phyloP scores from a whole-genome alignment of 805 yeast species.

The Starmerella floricola region DNA sequence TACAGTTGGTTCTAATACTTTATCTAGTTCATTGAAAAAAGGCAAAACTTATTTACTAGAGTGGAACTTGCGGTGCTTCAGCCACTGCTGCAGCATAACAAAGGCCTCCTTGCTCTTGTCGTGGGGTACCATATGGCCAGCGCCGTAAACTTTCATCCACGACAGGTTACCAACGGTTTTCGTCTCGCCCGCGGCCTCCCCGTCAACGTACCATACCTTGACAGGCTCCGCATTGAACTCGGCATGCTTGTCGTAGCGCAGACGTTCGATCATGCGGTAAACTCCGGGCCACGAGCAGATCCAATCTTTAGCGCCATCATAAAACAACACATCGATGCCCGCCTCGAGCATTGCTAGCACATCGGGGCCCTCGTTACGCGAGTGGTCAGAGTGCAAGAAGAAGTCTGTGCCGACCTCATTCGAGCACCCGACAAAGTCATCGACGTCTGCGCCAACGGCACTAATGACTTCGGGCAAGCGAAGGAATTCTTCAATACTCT shows the following conservation, averaged over 20 bases:
- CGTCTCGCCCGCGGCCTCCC: constrained; percentile 50
- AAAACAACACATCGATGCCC: constrained; percentile 70
- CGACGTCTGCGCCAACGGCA: constrained; percentile 86
- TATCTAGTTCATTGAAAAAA: neutral
- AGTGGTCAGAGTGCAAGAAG: constrained; percentile 79
- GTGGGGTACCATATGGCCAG: constrained; percentile 93
- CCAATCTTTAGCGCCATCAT: constrained; percentile 93
- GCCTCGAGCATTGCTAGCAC: constrained; percentile 60
- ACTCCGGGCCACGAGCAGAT: constrained; percentile 97
- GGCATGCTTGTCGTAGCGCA: constrained; percentile 53
- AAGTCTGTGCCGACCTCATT: constrained; percentile 69
- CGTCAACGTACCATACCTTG: constrained; percentile 33
- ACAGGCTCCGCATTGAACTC: constrained; percentile 37
- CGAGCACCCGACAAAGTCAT: constrained; percentile 40
- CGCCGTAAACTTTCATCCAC: constrained; percentile 72
- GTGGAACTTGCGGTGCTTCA: constrained; percentile 24
- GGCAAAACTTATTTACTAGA: no score
- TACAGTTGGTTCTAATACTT: neutral
- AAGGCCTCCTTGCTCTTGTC: constrained; percentile 72
- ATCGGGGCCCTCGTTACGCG: constrained; percentile 69
- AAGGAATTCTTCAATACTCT: constrained; percentile 64
- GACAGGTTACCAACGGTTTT: constrained; percentile 64
- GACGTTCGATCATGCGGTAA: constrained; percentile 63
- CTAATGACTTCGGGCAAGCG: constrained; percentile 63
- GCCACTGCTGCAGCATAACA: constrained; percentile 80